Evolutionary conservation across 2,329 filamentous ascomycete species (phyloP), one percentile per base, ranked within the genome.

Genomic region (Aspergillus piperis): DNA sequence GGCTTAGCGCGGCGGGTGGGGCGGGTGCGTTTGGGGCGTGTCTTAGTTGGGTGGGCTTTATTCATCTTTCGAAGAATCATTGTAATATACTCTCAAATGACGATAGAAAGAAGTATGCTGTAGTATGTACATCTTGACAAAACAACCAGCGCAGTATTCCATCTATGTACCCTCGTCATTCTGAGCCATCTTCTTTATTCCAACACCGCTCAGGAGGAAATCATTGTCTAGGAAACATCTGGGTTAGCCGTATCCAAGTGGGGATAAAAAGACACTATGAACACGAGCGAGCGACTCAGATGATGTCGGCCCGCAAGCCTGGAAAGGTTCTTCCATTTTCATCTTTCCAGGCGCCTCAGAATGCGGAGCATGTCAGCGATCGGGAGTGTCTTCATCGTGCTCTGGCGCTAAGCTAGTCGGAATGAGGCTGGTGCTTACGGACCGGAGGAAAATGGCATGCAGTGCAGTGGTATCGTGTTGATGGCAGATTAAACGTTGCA

Each of bases 291-390:
- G 23, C 30, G 47, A 38, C 57, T 64, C 61, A 61, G 63, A 54
- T 53, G 63, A 64, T 63, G 63, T 64, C 61, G 63, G 61, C 63
- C 61, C 62, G 48, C 41, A 41, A 50, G 39, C 56, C 55, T 61
- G 60, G 57, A 64, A 61, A 63, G 25, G 57, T 54, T 58, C 61
- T 64, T 63, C 62, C 58, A 59, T 58, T 25, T 54, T 54, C 48
- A 47, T 60, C 61, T 64, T 61, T 63, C 61, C 53, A 64, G 61
- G 62, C 38, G 62, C 62, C 58, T 61, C 62, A 63, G 48, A 51
- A 62, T 57, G 62, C 61, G 52, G 54, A 53, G 56, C 56, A 59
- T 55, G 47, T 64, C 63, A 59, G 63, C 63, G 39, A 48, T 54
- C 17, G 50, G 61, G 56, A 36, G 60, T 60, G 23, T 64, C 58